Conservation (phyloP, 78 protist genomes). For the Bodo saltans region DNA sequence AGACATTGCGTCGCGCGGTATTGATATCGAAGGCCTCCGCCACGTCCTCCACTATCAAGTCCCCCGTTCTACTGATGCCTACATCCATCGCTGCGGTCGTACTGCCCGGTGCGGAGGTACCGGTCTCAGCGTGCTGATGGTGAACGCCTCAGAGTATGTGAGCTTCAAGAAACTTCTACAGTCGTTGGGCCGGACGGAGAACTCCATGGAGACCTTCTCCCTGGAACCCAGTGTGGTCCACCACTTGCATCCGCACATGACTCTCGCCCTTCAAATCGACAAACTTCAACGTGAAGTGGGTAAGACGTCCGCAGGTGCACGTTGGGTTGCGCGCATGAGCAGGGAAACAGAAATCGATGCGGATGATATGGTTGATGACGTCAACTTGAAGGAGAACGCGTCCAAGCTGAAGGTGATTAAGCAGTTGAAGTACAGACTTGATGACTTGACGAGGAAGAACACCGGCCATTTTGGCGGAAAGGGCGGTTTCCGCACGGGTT, state of each 20-base stretch:
- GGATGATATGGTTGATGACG: background rate
- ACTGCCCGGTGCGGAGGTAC: constrained; percentile 89
- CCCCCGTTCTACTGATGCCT: constrained; percentile 87
- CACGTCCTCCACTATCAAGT: constrained; percentile 90
- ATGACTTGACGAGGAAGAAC: background rate
- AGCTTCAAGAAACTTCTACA: background rate
- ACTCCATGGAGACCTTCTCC: background rate
- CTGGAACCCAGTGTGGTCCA: background rate
- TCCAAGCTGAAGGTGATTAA: background rate
- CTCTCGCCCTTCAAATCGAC: background rate
- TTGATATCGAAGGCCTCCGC: constrained; percentile 83
- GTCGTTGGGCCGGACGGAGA: background rate
- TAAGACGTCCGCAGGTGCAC: background rate
- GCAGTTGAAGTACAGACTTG: background rate
- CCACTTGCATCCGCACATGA: background rate
- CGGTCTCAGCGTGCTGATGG: constrained; percentile 59
- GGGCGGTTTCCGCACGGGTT: background rate
- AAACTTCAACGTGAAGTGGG: background rate
- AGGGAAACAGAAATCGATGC: background rate
- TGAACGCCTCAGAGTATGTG: background rate
- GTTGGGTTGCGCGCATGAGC: background rate
- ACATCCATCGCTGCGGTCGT: constrained; percentile 86
- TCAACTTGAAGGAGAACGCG: background rate
- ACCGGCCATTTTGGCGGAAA: background rate
- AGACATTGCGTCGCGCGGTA: constrained; percentile 46